Base-by-base conservation (phyloP, 257 asterid genomes). In the Pogostemon cablin region DNA sequence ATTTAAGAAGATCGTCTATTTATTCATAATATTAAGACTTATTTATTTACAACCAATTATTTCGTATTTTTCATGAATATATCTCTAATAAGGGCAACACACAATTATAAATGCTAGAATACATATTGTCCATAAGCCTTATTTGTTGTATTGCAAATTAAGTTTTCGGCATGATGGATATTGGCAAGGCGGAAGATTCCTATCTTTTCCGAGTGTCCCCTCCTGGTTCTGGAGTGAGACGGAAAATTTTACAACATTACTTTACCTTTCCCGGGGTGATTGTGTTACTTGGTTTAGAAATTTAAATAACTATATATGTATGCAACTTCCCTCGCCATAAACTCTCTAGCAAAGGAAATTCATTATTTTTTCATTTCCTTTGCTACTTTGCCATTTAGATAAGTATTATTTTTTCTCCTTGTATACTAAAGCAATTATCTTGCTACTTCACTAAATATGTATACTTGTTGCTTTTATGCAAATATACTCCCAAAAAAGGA, bases 201-300 rank as follows among this genome's bases (percentile, higher is more conserved):
- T 90, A 87, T 80, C 81, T 90, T 43, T 93, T 93, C 72, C 92
- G 90, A 2, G 86, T 90, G n/a, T 83, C 97, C 10, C 98, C 90
- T 68, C 97, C 98, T 0, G 98, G 98, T 68, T 96, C 98, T 0
- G 98, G 98, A 43, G 97, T 93, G 44, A 77, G 49, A 84, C 83
- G 97, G 83, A 34, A 68, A 62, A 3, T 39, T 15, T 43, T 5
- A 25, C 9, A 42, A 3, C 20, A 20, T 9, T 37, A 42, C 53
- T 52, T 3, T 32, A 32, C 54, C 40, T 25, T 25, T 38, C 6
- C 6, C 7, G 3, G 8, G 9, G n/a, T 41, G 57, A 12, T 41
- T 40, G 6, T 11, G 32, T 62, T 49, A 11, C 66, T 41, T 52
- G 17, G 8, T 62, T 42, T 46, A 34, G 39, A 47, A 11, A 49